A percentile compares a stretch with the other conserved stretches of the same genome.
phyloP scores from a whole-genome alignment of 768 basidiomycete species.

The Lyophyllum semitale region DNA sequence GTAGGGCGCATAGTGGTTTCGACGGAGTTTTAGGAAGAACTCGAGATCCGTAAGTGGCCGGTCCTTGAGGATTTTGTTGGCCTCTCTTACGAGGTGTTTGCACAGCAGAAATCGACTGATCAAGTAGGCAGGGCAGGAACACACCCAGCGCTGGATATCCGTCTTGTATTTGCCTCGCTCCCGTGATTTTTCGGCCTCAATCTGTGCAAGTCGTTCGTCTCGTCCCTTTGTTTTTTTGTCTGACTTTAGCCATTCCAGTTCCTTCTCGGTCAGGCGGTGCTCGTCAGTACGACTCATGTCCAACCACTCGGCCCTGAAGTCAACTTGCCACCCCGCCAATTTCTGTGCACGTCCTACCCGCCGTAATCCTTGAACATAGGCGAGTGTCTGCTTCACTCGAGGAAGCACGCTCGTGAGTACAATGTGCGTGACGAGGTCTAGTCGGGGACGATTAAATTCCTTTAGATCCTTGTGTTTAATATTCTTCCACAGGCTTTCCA shows the following conservation, averaged over 20 bases:
- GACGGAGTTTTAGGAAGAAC: slow-evolving; percentile 12
- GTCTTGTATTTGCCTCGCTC: slow-evolving; percentile 16
- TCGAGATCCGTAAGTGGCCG: slow-evolving; percentile 9
- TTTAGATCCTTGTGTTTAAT: neutral
- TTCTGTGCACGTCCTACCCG: slow-evolving; percentile 14
- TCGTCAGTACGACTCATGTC: slow-evolving; percentile 18
- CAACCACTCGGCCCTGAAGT: slow-evolving; percentile 18
- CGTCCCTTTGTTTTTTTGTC: slow-evolving; percentile 7
- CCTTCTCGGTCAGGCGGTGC: slow-evolving; percentile 14
- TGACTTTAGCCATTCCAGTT: slow-evolving; percentile 14
- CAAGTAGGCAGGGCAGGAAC: slow-evolving; percentile 17
- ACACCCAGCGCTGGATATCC: slow-evolving; percentile 17
- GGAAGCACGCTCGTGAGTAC: slow-evolving; percentile 8
- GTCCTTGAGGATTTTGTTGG: slow-evolving; percentile 11
- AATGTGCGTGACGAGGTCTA: slow-evolving; percentile 20
- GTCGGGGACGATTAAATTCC: neutral
- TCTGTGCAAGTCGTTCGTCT: slow-evolving; percentile 9
- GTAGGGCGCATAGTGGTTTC: slow-evolving; percentile 10
- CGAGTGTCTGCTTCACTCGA: slow-evolving; percentile 13
- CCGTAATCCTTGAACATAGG: slow-evolving; percentile 14
- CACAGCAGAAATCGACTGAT: slow-evolving; percentile 18
- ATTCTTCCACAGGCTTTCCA: slow-evolving; percentile 24
- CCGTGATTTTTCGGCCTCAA: slow-evolving; percentile 13
- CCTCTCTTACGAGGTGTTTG: slow-evolving; percentile 20
- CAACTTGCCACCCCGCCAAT: slow-evolving; percentile 20